These are phyloP conservation scores for Phytomonas francai DNA, from an alignment of 208 protist species.

Conservation along the genomic window DNA sequence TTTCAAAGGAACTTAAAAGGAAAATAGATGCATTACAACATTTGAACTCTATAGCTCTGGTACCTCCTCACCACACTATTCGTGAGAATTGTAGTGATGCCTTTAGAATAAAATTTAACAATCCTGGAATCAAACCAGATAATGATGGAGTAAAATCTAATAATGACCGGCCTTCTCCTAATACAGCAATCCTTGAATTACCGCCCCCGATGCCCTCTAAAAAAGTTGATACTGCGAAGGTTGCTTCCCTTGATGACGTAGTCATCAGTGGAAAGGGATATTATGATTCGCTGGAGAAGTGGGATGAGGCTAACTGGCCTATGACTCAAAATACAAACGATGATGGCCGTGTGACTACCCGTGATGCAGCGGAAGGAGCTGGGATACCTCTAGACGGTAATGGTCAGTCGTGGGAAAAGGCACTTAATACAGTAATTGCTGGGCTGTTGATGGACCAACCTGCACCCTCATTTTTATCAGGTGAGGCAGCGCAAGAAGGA, in stretches of 20 bases:
- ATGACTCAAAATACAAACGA: neutral
- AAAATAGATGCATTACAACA: slow-evolving; percentile 57
- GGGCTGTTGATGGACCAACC: slow-evolving; percentile 23
- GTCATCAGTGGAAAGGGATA: slow-evolving; percentile 53
- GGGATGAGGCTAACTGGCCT: neutral
- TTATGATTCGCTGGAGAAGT: slow-evolving; percentile 20
- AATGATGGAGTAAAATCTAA: slow-evolving; percentile 5
- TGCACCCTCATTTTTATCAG: slow-evolving; percentile 26
- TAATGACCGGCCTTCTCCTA: neutral
- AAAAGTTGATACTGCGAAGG: neutral
- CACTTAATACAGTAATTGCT: slow-evolving; percentile 52
- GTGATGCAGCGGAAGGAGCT: neutral
- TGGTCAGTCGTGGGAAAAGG: slow-evolving; percentile 57
- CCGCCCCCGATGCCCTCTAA: neutral
- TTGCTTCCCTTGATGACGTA: slow-evolving; percentile 42
- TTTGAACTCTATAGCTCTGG: neutral
- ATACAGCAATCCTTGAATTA: neutral
- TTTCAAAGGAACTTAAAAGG: slow-evolving; percentile 73
- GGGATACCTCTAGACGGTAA: slow-evolving; percentile 30
- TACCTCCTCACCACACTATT: neutral
- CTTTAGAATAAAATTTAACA: neutral
- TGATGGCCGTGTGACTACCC: neutral
- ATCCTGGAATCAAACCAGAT: neutral
- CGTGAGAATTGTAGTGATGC: neutral
- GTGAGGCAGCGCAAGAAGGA: slow-evolving; percentile 28